These are phyloP conservation scores for Teratosphaeria epicoccoides DNA, from an alignment of 2,329 filamentous ascomycete genomes.

Conservation along the genomic window DNA sequence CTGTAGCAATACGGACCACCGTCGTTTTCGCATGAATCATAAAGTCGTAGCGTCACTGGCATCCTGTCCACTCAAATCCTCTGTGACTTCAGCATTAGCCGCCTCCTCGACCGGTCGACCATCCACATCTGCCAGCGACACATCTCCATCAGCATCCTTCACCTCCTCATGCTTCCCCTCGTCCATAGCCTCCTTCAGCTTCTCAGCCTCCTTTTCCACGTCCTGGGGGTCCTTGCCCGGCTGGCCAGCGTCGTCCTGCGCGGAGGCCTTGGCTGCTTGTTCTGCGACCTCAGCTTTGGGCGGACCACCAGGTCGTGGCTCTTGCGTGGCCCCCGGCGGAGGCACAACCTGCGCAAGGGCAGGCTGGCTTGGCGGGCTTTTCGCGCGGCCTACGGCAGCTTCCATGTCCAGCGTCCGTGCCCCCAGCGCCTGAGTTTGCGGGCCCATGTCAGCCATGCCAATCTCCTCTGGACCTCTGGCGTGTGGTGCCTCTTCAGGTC, in stretches of 20 bases:
- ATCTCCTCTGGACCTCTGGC: slow-evolving; percentile 76
- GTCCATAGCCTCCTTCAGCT: slow-evolving; percentile 9
- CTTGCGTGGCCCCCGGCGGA: slow-evolving; percentile 1
- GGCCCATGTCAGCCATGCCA: slow-evolving; percentile 76
- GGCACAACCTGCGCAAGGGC: neutral
- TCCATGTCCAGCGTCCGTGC: slow-evolving; percentile 29
- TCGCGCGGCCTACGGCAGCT: slow-evolving; percentile 29
- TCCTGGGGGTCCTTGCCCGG: slow-evolving; percentile 10
- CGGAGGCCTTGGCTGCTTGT: slow-evolving; percentile 3
- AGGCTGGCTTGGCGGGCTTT: slow-evolving; percentile 13
- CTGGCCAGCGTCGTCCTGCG: slow-evolving; percentile 8
- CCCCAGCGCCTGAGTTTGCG: slow-evolving; percentile 43
- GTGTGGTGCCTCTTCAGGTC: slow-evolving; percentile 55
- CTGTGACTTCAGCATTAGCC: slow-evolving; percentile 1
- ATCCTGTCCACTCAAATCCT: neutral
- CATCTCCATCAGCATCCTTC: slow-evolving; percentile 22
- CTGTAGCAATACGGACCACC: neutral
- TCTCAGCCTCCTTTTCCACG: slow-evolving; percentile 9
- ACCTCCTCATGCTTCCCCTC: slow-evolving; percentile 8
- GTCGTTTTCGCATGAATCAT: neutral
- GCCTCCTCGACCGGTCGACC: slow-evolving; percentile 9
- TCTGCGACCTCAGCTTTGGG: slow-evolving; percentile 10
- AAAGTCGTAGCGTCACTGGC: slow-evolving; percentile 1
- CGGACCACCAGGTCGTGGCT: slow-evolving; percentile 5
- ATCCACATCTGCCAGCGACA: slow-evolving; percentile 20